Conservation (phyloP, 2,329 filamentous ascomycete species). For the Nothomitra cinnamomea region DNA sequence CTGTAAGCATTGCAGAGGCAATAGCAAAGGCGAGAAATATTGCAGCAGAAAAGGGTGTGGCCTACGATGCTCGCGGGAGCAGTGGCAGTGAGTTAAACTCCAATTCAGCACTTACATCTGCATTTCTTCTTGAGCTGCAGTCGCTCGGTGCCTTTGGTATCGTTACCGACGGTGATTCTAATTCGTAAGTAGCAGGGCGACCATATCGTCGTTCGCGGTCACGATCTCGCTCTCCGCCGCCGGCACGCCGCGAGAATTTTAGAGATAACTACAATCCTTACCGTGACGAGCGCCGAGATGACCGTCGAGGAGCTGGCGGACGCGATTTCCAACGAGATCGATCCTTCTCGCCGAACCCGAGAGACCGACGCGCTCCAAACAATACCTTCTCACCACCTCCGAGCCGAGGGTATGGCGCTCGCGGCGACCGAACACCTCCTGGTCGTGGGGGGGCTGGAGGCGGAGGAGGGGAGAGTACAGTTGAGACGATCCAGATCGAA, state of each 20-base stretch:
- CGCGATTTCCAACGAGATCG: constrained; percentile 48
- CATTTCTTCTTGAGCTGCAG: too few species aligned
- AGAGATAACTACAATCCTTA: constrained; percentile 69
- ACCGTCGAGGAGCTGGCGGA: constrained; percentile 34
- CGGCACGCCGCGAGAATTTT: constrained; percentile 47
- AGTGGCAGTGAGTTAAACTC: constrained; percentile 13
- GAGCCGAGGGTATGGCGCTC: constrained; percentile 28
- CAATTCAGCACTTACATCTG: too few species aligned
- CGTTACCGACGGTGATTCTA: constrained; percentile 18
- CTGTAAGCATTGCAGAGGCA: constrained; percentile 67
- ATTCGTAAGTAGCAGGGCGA: constrained; percentile 33
- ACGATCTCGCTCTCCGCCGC: constrained; percentile 57
- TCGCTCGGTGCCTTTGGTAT: background rate
- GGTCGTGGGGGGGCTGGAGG: constrained; percentile 20
- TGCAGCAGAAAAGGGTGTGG: constrained; percentile 59
- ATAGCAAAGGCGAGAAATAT: constrained; percentile 72
- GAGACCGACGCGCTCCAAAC: constrained; percentile 31
- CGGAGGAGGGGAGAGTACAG: constrained; percentile 41
- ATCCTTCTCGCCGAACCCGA: constrained; percentile 50
- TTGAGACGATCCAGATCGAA: constrained; percentile 73
- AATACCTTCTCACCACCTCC: constrained; percentile 41
- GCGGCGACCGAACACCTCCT: constrained; percentile 41
- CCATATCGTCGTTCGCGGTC: constrained; percentile 43
- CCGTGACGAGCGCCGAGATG: constrained; percentile 65
- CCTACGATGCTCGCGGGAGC: constrained; percentile 25